Conservation (phyloP, 345 rosid genomes). For the Populus alba region DNA sequence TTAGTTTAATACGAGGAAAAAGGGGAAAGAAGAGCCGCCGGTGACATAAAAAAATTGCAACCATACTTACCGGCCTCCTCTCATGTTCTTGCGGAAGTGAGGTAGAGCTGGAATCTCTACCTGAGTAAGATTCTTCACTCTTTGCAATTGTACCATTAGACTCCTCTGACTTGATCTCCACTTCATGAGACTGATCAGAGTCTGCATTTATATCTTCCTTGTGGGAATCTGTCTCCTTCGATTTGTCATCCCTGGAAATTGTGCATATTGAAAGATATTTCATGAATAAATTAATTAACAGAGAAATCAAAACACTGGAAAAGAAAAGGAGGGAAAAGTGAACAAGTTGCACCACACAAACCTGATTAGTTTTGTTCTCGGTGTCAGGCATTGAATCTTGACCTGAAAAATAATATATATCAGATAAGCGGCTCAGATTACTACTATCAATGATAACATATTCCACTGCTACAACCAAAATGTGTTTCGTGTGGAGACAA, state of each 20-base stretch:
- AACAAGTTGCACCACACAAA: background rate
- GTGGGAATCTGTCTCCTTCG: slow-evolving; percentile 22
- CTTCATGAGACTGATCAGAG: slow-evolving; percentile 12
- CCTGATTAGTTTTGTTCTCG: slow-evolving; percentile 38
- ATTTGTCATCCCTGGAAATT: slow-evolving; percentile 37
- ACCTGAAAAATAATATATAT: slow-evolving; percentile 34
- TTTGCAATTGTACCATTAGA: slow-evolving; percentile 19
- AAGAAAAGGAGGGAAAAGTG: background rate
- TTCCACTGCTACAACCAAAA: background rate
- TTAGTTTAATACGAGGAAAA: background rate
- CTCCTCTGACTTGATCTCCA: slow-evolving; percentile 35
- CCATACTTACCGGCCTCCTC: slow-evolving; percentile 22
- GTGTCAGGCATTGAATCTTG: slow-evolving; percentile 48
- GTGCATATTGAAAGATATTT: background rate
- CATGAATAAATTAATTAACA: background rate
- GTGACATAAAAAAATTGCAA: background rate
- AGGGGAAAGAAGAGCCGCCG: background rate
- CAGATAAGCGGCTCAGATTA: background rate
- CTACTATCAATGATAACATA: background rate
- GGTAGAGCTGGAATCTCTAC: slow-evolving; percentile 28
- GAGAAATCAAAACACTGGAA: background rate
- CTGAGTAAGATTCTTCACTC: slow-evolving; percentile 16
- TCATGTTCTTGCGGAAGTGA: slow-evolving; percentile 21
- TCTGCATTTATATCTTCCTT: slow-evolving; percentile 14
- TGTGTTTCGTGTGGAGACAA: background rate